These are phyloP conservation scores for Sclerotinia nivalis DNA, from an alignment of 2,329 filamentous ascomycete genomes.

Conservation along the genomic window DNA sequence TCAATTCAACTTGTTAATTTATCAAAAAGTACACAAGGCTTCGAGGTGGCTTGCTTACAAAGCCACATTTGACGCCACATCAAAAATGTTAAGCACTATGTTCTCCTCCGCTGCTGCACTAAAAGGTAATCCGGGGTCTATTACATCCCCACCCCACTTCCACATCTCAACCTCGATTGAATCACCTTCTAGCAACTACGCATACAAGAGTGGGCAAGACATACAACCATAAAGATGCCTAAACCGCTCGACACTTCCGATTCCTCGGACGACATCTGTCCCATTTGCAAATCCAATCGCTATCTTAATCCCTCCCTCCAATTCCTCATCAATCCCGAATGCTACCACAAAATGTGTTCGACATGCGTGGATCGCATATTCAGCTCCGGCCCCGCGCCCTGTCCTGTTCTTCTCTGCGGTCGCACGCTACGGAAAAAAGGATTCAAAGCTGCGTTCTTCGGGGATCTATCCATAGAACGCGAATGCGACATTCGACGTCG, in stretches of 20 bases:
- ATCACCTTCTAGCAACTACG: conserved; percentile 22
- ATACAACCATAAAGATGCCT: not conserved
- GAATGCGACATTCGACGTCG: conserved; percentile 89
- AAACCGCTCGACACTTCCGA: conserved; percentile 27
- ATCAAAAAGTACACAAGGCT: conserved; percentile 32
- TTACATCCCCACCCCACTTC: not conserved
- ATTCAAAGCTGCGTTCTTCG: conserved; percentile 88
- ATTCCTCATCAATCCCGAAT: conserved; percentile 96
- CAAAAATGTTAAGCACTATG: not conserved
- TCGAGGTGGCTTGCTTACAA: conserved; percentile 28
- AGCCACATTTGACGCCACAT: conserved; percentile 5
- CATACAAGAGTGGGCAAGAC: not conserved
- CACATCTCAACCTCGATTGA: conserved; percentile 21
- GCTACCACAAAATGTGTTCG: conserved; percentile 98
- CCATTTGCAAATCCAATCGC: conserved; percentile 93
- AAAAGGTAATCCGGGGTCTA: not conserved
- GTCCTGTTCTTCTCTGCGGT: conserved; percentile 85
- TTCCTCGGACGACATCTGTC: conserved; percentile 70
- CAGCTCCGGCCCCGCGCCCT: conserved; percentile 85
- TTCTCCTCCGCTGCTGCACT: not conserved
- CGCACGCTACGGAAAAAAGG: conserved; percentile 81
- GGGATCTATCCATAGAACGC: conserved; percentile 81
- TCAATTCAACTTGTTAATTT: not conserved
- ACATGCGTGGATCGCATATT: conserved; percentile 95
- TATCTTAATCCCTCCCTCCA: conserved; percentile 94